These are phyloP conservation scores for Diaporthe aspalathi DNA, from an alignment of 2,329 filamentous ascomycete species.

Conservation along the genomic window DNA sequence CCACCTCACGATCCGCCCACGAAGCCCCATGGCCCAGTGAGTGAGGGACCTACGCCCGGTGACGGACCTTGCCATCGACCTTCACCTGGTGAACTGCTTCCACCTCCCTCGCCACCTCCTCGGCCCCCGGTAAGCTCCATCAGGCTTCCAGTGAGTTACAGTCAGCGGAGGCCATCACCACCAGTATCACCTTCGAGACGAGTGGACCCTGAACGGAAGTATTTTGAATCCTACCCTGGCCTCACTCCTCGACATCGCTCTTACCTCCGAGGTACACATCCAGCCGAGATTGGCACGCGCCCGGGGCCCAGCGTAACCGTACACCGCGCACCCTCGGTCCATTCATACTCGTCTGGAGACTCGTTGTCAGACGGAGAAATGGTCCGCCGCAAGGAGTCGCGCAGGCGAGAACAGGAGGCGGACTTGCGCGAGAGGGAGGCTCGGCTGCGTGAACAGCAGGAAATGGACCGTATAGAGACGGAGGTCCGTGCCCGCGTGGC, in stretches of 20 bases:
- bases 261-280: not conserved
- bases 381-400: not conserved
- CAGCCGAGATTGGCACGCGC: not conserved
- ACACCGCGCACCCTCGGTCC: not conserved
- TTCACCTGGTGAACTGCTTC: not conserved
- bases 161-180: not conserved
- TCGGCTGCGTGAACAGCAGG: not conserved
- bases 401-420: not conserved
- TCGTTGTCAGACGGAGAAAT: not conserved
- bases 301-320: not conserved
- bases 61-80: not conserved
- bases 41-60: not conserved
- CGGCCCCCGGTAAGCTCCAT: not conserved
- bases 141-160: not conserved
- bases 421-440: not conserved
- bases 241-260: not conserved
- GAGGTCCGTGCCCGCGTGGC: not conserved
- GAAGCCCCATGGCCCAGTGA: not conserved
- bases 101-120: constrained; percentile 1
- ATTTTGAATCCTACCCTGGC: not conserved
- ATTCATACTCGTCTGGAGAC: not conserved
- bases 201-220: too few relatives aligned
- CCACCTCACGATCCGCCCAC: not conserved
- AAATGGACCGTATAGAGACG: too few relatives aligned
- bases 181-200: not conserved